A percentile compares a stretch with the other conserved stretches of the same genome.
Evolutionary conservation across 768 basidiomycete genomes (phyloP).

Genomic region (Stropharia rugosoannulata): DNA sequence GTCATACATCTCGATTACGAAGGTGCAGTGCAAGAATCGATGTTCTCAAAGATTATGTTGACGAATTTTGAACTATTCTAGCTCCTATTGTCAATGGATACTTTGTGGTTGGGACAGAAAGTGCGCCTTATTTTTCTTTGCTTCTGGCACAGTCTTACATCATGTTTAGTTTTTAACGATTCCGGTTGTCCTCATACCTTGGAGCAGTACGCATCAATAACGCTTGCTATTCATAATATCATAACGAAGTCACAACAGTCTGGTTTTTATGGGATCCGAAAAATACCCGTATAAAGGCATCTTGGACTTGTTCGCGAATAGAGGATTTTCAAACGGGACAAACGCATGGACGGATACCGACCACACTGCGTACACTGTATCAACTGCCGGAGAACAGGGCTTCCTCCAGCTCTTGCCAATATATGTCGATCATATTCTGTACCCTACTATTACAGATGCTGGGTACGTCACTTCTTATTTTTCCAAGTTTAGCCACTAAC

Average conservation of each 20-base stretch:
- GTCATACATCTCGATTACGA: conserved; percentile 92
- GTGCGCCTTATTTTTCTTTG: conserved; percentile 35
- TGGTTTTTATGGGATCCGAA: conserved; percentile 95
- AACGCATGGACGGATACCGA: conserved; percentile 98
- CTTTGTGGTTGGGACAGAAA: conserved; percentile 89
- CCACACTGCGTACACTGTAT: conserved; percentile 94
- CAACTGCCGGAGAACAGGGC: conserved; percentile 93
- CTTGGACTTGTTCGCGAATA: conserved; percentile 91
- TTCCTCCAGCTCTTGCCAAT: conserved; percentile 84
- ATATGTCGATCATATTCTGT: conserved; percentile 94
- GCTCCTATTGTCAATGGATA: conserved; percentile 90
- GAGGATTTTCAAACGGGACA: conserved; percentile 87
- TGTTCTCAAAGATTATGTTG: background rate
- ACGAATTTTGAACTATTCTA: conserved; percentile 28
- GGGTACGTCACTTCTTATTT: conserved; percentile 49
- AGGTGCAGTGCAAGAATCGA: conserved; percentile 40
- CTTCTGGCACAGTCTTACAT: background rate
- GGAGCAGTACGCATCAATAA: conserved; percentile 63
- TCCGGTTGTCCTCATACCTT: conserved; percentile 95
- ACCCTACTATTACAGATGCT: conserved; percentile 89
- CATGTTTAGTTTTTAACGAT: conserved; percentile 79
- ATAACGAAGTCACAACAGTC: conserved; percentile 35
- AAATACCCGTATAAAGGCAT: conserved; percentile 96
- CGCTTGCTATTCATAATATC: background rate
- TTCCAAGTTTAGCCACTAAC: background rate